phyloP scores from a whole-genome alignment of 169 alveolate species.

The Theileria annulata region DNA sequence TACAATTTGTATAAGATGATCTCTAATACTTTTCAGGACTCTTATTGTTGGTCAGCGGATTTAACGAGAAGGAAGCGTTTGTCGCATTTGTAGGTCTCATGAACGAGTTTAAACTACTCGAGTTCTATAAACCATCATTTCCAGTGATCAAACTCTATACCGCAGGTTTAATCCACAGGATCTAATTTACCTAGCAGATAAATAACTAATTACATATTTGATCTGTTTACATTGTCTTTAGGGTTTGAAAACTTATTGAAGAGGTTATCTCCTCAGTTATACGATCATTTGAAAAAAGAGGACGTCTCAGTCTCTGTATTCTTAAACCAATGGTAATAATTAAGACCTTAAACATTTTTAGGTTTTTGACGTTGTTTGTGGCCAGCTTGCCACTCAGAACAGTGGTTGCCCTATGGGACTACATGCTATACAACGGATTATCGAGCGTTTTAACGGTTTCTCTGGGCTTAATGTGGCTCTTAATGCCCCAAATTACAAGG shows the following conservation, averaged over 20 bases:
- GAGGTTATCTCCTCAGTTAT: constrained; percentile 65
- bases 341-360: not conserved
- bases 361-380: constrained; percentile 75
- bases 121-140: constrained; percentile 71
- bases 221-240: not conserved
- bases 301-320: constrained; percentile 75
- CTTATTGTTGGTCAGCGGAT: constrained; percentile 74
- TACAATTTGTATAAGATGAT: not conserved
- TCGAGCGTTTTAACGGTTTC: constrained; percentile 59
- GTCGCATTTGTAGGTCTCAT: constrained; percentile 75
- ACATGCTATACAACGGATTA: constrained; percentile 64
- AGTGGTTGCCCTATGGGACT: constrained; percentile 77
- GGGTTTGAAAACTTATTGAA: constrained; percentile 67
- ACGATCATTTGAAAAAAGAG: constrained; percentile 67
- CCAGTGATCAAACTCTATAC: constrained; percentile 73
- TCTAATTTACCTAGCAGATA: too few relatives aligned
- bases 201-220: too few relatives aligned
- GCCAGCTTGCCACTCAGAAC: constrained; percentile 74
- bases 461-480: constrained; percentile 45
- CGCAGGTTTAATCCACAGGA: constrained; percentile 13
- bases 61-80: constrained; percentile 74
- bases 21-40: constrained; percentile 18
- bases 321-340: constrained; percentile 73
- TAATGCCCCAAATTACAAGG: constrained; percentile 56
- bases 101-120: constrained; percentile 69